phyloP scores from a whole-genome alignment of 75 land plant species.

The Selaginella moellendorffii region DNA sequence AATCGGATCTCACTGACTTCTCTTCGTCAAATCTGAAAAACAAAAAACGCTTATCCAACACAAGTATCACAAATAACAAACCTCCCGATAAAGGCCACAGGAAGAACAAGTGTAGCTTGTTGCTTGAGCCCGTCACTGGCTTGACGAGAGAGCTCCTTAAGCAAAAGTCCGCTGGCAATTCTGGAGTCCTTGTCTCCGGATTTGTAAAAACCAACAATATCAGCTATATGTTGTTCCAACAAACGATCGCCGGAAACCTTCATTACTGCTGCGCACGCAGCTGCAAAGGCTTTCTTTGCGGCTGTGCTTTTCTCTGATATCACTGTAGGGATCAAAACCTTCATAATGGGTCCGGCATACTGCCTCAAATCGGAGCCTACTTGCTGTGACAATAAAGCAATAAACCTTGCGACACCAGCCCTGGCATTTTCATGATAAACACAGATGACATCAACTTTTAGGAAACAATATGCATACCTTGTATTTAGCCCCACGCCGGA shows the following conservation, averaged over 20 bases:
- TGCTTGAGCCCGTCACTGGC: slow-evolving; percentile 63
- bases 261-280: slow-evolving; percentile 54
- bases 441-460: too few species aligned
- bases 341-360: slow-evolving; percentile 37
- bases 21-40: slow-evolving; percentile 86
- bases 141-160: slow-evolving; percentile 45
- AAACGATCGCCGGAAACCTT: slow-evolving; percentile 50
- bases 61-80: slow-evolving; percentile 2
- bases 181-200: slow-evolving; percentile 43
- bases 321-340: slow-evolving; percentile 56
- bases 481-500: slow-evolving; percentile 96
- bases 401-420: slow-evolving; percentile 90
- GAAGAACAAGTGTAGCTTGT: slow-evolving; percentile 49
- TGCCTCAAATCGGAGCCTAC: slow-evolving; percentile 52
- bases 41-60: too few species aligned
- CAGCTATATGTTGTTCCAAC: slow-evolving; percentile 60
- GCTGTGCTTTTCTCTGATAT: slow-evolving; percentile 64
- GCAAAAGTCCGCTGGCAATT: slow-evolving; percentile 52
- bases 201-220: slow-evolving; percentile 47
- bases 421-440: too few species aligned
- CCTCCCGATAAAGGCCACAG: slow-evolving; percentile 72
- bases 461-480: slow-evolving; percentile 33
- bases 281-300: slow-evolving; percentile 74
- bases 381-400: slow-evolving; percentile 50
- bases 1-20: slow-evolving; percentile 45